Evolutionary conservation across 1,284 basidiomycete species (phyloP).

Genomic region (Irpex rosettiformis): DNA sequence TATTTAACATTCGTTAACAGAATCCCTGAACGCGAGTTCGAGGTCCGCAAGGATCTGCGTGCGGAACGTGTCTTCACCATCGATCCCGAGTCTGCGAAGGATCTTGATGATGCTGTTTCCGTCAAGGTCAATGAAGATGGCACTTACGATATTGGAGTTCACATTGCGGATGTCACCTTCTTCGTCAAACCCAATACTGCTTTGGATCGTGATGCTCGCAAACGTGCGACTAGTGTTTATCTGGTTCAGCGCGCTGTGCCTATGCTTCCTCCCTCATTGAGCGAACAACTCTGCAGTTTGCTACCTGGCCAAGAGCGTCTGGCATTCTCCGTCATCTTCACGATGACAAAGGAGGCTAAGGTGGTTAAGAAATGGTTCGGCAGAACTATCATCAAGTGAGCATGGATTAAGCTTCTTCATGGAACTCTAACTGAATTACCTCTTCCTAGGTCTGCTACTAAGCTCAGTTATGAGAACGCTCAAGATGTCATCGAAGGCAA

Average conservation of each 20-base stretch:
- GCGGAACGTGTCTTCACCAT: constrained; percentile 88
- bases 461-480: constrained; percentile 81
- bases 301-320: constrained; percentile 85
- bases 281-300: constrained; percentile 92
- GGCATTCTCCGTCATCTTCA: constrained; percentile 87
- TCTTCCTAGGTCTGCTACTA: constrained; percentile 70
- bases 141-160: constrained; percentile 88
- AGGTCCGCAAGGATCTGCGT: constrained; percentile 85
- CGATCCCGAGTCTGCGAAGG: constrained; percentile 87
- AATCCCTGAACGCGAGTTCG: constrained; percentile 89
- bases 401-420: constrained; percentile 15
- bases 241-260: constrained; percentile 94
- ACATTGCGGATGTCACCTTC: constrained; percentile 94
- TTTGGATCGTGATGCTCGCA: constrained; percentile 95
- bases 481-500: constrained; percentile 82
- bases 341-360: constrained; percentile 80
- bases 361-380: constrained; percentile 90
- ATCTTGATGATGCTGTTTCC: constrained; percentile 93
- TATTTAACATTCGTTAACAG: constrained; percentile 35
- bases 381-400: constrained; percentile 86
- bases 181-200: constrained; percentile 97
- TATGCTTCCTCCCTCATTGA: constrained; percentile 91
- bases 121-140: constrained; percentile 88
- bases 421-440: neutral
- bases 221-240: constrained; percentile 95